phyloP scores from a whole-genome alignment of 345 rosid species.

The Excoecaria cochinchinensis region DNA sequence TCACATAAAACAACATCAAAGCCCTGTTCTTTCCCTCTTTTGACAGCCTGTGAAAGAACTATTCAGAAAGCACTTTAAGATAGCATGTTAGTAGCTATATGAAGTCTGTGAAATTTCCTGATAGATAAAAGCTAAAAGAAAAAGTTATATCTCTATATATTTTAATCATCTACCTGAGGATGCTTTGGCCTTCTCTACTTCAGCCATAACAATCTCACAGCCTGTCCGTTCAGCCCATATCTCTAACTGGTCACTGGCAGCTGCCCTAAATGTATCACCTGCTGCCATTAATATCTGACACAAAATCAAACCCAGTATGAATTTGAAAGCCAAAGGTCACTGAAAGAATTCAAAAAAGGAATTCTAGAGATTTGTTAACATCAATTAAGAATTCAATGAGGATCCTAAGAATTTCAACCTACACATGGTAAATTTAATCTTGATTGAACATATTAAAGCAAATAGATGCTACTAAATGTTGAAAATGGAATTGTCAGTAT shows the following conservation, averaged over 20 bases:
- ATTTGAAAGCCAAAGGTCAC: background rate
- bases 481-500: background rate
- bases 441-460: background rate
- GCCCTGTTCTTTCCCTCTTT: constrained; percentile 82
- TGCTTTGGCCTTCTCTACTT: constrained; percentile 74
- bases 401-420: background rate
- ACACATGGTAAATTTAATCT: background rate
- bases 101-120: constrained; percentile 10
- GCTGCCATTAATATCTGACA: constrained; percentile 87
- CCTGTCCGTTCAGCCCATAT: constrained; percentile 96
- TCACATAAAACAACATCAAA: constrained; percentile 87
- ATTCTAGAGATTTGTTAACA: background rate
- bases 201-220: constrained; percentile 84
- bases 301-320: constrained; percentile 20
- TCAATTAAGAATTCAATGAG: background rate
- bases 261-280: constrained; percentile 98
- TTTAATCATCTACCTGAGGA: constrained; percentile 59
- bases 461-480: background rate
- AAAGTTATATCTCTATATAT: constrained; percentile 2
- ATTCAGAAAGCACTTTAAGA: constrained; percentile 55
- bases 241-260: constrained; percentile 94
- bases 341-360: background rate
- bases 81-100: constrained; percentile 31
- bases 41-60: constrained; percentile 96
- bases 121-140: background rate